phyloP scores from a whole-genome alignment of 192 early-diverging fungal genomes.

The Dissophora ornata region DNA sequence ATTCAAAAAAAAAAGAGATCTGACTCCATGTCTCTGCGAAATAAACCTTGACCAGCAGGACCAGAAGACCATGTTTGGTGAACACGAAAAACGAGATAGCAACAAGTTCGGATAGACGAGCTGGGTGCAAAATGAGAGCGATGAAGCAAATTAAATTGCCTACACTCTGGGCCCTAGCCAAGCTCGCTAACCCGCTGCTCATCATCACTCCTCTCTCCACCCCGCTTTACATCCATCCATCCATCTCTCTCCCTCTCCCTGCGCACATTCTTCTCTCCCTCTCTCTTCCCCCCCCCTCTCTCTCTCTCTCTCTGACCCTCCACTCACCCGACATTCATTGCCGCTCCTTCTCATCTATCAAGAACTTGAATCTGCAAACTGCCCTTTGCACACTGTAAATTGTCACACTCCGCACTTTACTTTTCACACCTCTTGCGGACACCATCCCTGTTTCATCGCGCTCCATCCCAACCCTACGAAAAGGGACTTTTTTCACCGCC shows the following conservation, averaged over 20 bases:
- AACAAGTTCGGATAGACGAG: not conserved
- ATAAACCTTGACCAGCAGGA: too few relatives aligned
- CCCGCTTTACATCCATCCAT: too few relatives aligned
- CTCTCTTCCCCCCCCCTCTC: not conserved
- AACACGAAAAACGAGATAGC: too few relatives aligned
- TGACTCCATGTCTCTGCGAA: too few relatives aligned
- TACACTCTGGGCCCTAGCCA: not conserved
- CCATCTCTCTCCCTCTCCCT: too few relatives aligned
- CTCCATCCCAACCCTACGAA: too few relatives aligned
- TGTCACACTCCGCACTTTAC: too few relatives aligned
- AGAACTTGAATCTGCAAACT: not conserved
- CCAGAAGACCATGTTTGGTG: too few relatives aligned
- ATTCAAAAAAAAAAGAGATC: too few relatives aligned
- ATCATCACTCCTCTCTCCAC: conserved; percentile 3
- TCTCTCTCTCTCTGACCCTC: not conserved
- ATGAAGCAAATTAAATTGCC: not conserved
- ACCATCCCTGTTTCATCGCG: too few relatives aligned
- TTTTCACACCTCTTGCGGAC: too few relatives aligned
- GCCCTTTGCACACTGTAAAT: not conserved
- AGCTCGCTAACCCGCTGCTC: not conserved
- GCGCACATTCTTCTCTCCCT: not conserved
- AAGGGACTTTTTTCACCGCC: too few relatives aligned
- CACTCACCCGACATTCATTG: not conserved
- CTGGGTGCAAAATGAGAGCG: not conserved
- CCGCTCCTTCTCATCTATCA: not conserved